These are phyloP conservation scores for Rhynchospora tenuis DNA, from an alignment of 176 grass and related monocot species.

Conservation along the genomic window DNA sequence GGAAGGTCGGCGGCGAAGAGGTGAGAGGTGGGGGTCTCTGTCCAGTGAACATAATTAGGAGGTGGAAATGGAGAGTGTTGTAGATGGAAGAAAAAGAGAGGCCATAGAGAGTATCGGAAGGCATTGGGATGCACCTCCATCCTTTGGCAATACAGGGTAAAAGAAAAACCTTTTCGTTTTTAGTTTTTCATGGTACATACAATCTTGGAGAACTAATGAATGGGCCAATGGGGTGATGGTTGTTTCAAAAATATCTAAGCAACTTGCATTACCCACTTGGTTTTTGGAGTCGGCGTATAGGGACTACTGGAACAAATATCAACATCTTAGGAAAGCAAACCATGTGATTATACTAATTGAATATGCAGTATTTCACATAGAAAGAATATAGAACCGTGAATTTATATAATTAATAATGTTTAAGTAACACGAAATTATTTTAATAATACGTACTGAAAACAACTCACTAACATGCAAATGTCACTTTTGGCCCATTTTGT, in stretches of 20 bases:
- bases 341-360: neutral
- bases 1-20: constrained; percentile 57
- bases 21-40: constrained; percentile 55
- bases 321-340: neutral
- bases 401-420: too few species aligned
- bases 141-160: neutral
- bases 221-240: neutral
- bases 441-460: too few species aligned
- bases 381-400: too few species aligned
- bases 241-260: neutral
- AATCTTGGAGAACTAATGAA: neutral
- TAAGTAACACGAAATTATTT: too few species aligned
- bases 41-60: constrained; percentile 55
- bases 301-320: neutral
- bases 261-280: neutral
- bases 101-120: constrained; percentile 24
- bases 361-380: neutral
- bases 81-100: constrained; percentile 22
- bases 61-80: neutral
- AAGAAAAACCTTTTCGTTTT: neutral
- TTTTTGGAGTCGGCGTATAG: too few species aligned
- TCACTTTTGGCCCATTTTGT: too few species aligned
- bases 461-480: too few species aligned
- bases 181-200: neutral
- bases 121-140: constrained; percentile 20